These are phyloP conservation scores for Haematococcus sp. DNA, from an alignment of 139 green algal genomes.

Conservation along the genomic window DNA sequence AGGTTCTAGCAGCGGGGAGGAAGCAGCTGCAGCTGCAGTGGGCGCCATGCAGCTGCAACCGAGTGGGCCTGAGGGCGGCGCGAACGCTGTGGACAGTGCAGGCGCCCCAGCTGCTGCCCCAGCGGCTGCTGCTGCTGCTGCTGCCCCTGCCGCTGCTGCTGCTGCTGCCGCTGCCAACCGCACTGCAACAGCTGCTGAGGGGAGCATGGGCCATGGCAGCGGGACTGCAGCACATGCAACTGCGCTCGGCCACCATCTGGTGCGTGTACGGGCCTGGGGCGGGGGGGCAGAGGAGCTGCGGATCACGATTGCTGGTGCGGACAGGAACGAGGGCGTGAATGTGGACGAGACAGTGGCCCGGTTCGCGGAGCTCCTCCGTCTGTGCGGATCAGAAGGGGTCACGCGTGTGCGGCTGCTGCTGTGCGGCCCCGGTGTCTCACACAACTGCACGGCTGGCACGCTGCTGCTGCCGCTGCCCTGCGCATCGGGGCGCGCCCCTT, in stretches of 20 bases:
- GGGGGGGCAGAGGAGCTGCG: not conserved
- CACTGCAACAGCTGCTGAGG: no score
- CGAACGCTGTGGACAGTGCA: not conserved
- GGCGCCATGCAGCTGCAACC: not conserved
- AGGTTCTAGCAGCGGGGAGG: no score
- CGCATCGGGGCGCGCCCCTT: not conserved
- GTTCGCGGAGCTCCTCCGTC: not conserved
- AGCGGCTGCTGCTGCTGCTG: no score
- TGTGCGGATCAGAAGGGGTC: not conserved
- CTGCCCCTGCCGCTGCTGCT: not conserved
- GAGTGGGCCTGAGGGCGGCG: not conserved
- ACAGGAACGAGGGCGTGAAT: conserved; percentile 2
- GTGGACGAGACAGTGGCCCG: not conserved
- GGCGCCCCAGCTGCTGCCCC: no score
- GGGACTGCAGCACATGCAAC: no score
- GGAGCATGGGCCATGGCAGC: no score
- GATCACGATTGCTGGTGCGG: conserved; percentile 2
- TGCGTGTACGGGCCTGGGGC: no score
- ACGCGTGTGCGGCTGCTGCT: not conserved
- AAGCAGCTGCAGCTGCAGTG: no score
- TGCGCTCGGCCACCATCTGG: no score
- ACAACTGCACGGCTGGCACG: not conserved
- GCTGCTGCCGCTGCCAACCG: not conserved
- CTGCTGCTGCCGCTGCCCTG: not conserved
- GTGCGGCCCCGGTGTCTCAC: not conserved